Conservation (phyloP, 768 basidiomycete genomes). For the Cystoderma amianthinum region DNA sequence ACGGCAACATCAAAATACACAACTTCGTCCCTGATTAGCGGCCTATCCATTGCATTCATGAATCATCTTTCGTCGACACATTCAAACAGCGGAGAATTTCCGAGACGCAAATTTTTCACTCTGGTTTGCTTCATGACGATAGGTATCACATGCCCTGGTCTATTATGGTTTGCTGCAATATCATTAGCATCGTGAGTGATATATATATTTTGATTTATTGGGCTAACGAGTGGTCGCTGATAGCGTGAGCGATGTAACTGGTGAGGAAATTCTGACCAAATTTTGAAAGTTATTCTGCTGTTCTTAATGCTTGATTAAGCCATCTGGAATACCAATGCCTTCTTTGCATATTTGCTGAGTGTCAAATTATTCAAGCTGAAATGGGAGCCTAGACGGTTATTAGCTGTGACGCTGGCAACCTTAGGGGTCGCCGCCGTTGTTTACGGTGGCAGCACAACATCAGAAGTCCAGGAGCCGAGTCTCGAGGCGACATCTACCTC, state of each 20-base stretch:
- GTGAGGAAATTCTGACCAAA: too few species aligned
- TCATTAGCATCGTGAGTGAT: slow-evolving; percentile 62
- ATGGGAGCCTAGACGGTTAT: slow-evolving; percentile 58
- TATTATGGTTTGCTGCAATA: slow-evolving; percentile 75
- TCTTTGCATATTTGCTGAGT: slow-evolving; percentile 88
- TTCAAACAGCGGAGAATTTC: slow-evolving; percentile 27
- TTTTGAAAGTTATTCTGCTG: not conserved
- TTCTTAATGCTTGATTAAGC: slow-evolving; percentile 19
- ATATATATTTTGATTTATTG: not conserved
- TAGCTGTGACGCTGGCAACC: slow-evolving; percentile 76
- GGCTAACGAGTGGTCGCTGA: slow-evolving; percentile 8
- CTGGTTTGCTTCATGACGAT: slow-evolving; percentile 38
- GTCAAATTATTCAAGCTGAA: slow-evolving; percentile 57
- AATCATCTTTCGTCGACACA: slow-evolving; percentile 33
- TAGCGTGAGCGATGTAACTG: slow-evolving; percentile 80
- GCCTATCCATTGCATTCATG: slow-evolving; percentile 44
- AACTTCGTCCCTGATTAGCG: slow-evolving; percentile 38
- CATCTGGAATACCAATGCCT: slow-evolving; percentile 86
- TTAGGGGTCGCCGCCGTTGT: slow-evolving; percentile 75
- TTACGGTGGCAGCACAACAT: slow-evolving; percentile 56
- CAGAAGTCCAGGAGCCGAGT: slow-evolving; percentile 8
- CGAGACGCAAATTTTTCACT: slow-evolving; percentile 24
- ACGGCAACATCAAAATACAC: slow-evolving; percentile 39
- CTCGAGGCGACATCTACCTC: slow-evolving; percentile 5
- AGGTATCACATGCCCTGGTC: slow-evolving; percentile 54